Evolutionary conservation across 495 filamentous ascomycete genomes (phyloP).

Genomic region (Penicillium cinerascens): DNA sequence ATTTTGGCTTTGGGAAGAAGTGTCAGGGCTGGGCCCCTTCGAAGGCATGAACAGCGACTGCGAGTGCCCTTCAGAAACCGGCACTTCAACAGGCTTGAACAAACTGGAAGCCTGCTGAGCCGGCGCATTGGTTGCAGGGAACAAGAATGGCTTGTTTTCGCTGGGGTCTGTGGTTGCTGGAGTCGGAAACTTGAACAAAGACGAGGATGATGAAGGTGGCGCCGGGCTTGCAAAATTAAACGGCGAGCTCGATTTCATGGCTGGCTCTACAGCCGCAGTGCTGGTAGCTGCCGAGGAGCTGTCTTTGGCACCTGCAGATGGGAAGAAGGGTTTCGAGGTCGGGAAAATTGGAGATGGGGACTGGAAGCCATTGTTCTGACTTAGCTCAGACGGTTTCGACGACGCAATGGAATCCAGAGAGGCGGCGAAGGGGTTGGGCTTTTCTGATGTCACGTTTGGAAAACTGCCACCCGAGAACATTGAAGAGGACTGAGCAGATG

Average conservation of each 20-base stretch:
- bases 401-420: conserved; percentile 6
- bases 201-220: background rate
- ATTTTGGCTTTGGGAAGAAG: background rate
- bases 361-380: background rate
- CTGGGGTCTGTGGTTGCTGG: background rate
- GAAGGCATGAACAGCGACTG: conserved; percentile 1
- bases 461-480: background rate
- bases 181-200: background rate
- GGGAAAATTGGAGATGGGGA: background rate
- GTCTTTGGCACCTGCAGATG: background rate
- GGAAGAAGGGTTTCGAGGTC: conserved; percentile 1
- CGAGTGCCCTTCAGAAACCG: background rate
- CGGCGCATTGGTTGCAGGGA: background rate
- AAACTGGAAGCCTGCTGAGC: background rate
- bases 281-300: background rate
- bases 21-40: background rate
- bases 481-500: background rate
- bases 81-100: background rate
- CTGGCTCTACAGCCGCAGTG: background rate
- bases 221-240: background rate
- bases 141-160: background rate
- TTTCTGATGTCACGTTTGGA: background rate
- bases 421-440: conserved; percentile 14
- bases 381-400: background rate
- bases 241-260: background rate